Evolutionary conservation across 441 rosid species (phyloP), one percentile per base, ranked within the genome.

Genomic region (Gossypium schwendimanii): DNA sequence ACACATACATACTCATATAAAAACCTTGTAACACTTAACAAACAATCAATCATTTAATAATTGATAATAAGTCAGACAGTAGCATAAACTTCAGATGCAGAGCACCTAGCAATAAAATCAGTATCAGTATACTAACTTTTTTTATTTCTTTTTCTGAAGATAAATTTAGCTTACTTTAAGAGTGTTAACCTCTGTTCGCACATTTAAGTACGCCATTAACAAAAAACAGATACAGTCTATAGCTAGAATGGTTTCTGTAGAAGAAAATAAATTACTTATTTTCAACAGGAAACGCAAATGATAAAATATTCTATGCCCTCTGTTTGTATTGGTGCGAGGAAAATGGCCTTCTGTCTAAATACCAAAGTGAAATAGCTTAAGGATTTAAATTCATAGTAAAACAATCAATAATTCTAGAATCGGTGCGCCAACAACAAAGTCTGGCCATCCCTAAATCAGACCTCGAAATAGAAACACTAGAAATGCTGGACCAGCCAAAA

Each of bases 311-410:
- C 33, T 31, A 31, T 31, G 33, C 33, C 1, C 33, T 31, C 33
- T 28, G 33, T 28, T 31, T 31, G 33, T 31, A 31, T 31, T 31
- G 33, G 33, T 4, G 33, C 1, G 33, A 31, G 33, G 33, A 14
- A 68, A 68, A 52, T 1, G 21, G 20, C 44, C 59, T 20, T 2
- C 11, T 2, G 14, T 50, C 26, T 28, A 68, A 68, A 53, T 9
- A 24, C n/a, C n/a, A 36, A 36, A 62, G n/a, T 17, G 26, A 17
- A 62, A 33, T 18, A 62, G 15, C 31, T 63, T 39, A 63, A 39
- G 31, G 52, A 63, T 41, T n/a, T 63, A 63, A 23, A 50, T 63
- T 63, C 68, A 63, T 18, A 63, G 4, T 63, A 39, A 18, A 69
- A 23, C 57, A 31, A 31, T 31, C 21, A 45, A 63, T 39, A 63